Base-by-base conservation (phyloP, 345 rosid species). In the Eucalyptus cloeziana region DNA sequence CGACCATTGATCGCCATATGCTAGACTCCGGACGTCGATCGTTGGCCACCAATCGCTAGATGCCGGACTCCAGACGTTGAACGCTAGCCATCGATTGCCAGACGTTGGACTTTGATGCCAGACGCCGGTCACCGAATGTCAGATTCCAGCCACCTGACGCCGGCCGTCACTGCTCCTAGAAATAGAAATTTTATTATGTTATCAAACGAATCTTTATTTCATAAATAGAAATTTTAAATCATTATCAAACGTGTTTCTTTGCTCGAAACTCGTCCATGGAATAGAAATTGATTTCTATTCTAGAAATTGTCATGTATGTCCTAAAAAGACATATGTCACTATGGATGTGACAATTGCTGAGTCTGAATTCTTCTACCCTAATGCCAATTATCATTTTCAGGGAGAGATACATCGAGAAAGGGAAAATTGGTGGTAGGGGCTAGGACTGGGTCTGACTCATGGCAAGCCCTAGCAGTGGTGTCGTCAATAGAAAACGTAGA, bases 121-220 rank as follows among this genome's bases (percentile, higher is more conserved):
- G 10, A 52, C 0, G 56, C 4, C 24, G 0, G 0, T 52, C 0
- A 0, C 24, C 25, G 0, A 52, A 52, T 52, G 58, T 52, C 10
- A 1, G 5, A 52, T 52, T 52, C 58, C 58, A 52, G 0, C 25
- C 25, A 52, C 25, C 25, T 8, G 1, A 52, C 25, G 1, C 2
- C 2, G 2, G 0, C 0, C 0, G 2, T 52, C 58, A 0, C 25
- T 52, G 5, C 10, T 52, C 0, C 1, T 52, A 19, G 0, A 52
- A 52, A 52, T 52, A 52, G 10, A 19, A 52, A 0, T 52, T 51
- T 52, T 52, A 52, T 52, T 52, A 21, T 52, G 1, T 52, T 21
- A 52, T 52, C 25, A 52, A 52, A 52, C 0, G 0, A 52, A 52
- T 52, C 58, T 21, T 52, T 52, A 52, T 52, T 52, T 52, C 2